These are phyloP conservation scores for Arthroderma uncinatum DNA, from an alignment of 2,329 filamentous ascomycete species.

Conservation along the genomic window DNA sequence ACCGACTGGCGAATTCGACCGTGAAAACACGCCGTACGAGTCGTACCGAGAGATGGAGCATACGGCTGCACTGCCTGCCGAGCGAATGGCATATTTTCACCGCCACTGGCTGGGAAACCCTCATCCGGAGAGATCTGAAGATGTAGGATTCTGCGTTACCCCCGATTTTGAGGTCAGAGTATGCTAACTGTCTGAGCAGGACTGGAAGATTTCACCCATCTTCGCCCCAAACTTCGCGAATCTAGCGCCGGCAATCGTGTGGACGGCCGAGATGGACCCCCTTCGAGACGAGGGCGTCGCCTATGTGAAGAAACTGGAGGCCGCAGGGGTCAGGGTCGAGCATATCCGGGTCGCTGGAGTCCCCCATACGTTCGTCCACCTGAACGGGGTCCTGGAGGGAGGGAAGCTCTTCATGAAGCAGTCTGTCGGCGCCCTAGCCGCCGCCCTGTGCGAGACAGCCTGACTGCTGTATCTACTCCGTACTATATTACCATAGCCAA, in stretches of 20 bases:
- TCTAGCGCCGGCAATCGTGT: slow-evolving; percentile 31
- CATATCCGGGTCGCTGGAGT: slow-evolving; percentile 23
- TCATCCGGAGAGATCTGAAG: slow-evolving; percentile 24
- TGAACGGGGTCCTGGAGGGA: slow-evolving; percentile 25
- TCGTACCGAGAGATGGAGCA: slow-evolving; percentile 33
- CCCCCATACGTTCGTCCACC: slow-evolving; percentile 25
- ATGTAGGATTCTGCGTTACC: slow-evolving; percentile 21
- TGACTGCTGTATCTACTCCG: too few species aligned
- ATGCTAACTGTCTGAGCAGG: slow-evolving; percentile 17
- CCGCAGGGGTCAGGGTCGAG: slow-evolving; percentile 26
- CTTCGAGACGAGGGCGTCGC: slow-evolving; percentile 33
- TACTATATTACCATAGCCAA: too few species aligned
- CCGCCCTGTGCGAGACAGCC: slow-evolving; percentile 13
- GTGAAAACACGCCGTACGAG: slow-evolving; percentile 28
- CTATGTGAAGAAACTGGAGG: slow-evolving; percentile 29
- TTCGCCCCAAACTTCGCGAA: slow-evolving; percentile 25
- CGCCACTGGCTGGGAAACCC: slow-evolving; percentile 30
- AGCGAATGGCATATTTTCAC: slow-evolving; percentile 33
- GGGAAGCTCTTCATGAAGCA: slow-evolving; percentile 22
- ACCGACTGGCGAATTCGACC: slow-evolving; percentile 26
- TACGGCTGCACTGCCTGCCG: slow-evolving; percentile 26
- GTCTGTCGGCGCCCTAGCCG: slow-evolving; percentile 22
- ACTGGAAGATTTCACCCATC: slow-evolving; percentile 36
- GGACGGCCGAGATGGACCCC: slow-evolving; percentile 33
- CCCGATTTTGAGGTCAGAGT: not conserved